Base-by-base conservation (phyloP, 2,329 filamentous ascomycete species). In the Mycosphaerella sp. region DNA sequence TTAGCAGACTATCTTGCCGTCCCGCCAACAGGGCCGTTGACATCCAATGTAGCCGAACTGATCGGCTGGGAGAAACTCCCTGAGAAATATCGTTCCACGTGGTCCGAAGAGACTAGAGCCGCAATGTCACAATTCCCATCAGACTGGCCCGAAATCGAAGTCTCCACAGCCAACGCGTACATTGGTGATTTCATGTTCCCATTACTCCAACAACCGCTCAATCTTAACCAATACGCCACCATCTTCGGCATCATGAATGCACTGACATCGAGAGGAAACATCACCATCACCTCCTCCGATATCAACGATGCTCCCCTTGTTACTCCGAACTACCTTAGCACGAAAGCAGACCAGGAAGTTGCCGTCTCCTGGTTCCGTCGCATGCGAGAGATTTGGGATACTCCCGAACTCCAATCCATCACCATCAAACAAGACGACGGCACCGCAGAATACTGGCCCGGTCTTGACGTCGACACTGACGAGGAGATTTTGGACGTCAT, bases 301-400 rank as follows among this genome's bases (percentile, higher is more conserved):
- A 53, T 44, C 2, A 32, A 34, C 39, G 52, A 47, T 28, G 17
- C 42, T 13, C 51, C 52, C 13, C 30, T 50, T 36, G 36, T 44
- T 55, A 68, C 40, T 64, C 66, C 4, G 59, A 62, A 42, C 34
- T 71, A 67, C 67, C 59, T 72, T 2, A 65, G 62, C 7, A 45
- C 65, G 13, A 55, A 59, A 1, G 54, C 56, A 1, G 70, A 72
- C 43, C 48, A 61, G 16, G 56, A 64, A 9, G 43, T 71, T 3
- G 66, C 64, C 0, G 40, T 72, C 1, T 25, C 21, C 21, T 25
- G 21, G 21, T 25, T 25, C 41, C 41, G 41, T 32, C 41, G 41
- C 14, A 28, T 43, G 41, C 41, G 41, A 16, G 41, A 43, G n/a
- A 43, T 43, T 16, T 43, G 21, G 41, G 27, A 25, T 5, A 16